These are phyloP conservation scores for Fonsecaea nubica DNA, from an alignment of 2,329 filamentous ascomycete species.

Conservation along the genomic window DNA sequence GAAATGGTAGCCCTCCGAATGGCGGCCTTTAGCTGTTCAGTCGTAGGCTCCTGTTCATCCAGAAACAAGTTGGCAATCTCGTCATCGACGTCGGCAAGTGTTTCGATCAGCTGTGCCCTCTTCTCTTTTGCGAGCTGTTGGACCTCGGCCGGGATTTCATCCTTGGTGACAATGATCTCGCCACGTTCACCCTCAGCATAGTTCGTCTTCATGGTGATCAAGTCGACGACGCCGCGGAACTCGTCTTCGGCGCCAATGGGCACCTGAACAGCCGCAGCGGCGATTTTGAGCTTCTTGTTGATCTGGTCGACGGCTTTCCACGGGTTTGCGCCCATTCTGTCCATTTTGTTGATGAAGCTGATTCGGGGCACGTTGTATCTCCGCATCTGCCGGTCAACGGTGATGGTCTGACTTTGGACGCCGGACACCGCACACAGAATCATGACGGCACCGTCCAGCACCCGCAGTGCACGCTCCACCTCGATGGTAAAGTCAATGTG, in stretches of 20 bases:
- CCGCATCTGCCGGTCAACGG: conserved; percentile 97
- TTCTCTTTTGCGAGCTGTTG: conserved; percentile 79
- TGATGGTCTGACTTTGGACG: conserved; percentile 97
- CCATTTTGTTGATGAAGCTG: conserved; percentile 99
- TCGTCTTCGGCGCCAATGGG: conserved; percentile 92
- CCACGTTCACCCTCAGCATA: conserved; percentile 87
- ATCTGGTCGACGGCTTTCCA: conserved; percentile 98
- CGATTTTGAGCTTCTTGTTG: conserved; percentile 91
- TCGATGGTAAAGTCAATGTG: conserved; percentile 99
- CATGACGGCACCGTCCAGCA: conserved; percentile 97
- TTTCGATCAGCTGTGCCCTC: conserved; percentile 86
- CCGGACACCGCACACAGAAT: conserved; percentile 97
- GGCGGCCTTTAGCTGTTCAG: conserved; percentile 85
- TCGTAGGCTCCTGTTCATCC: conserved; percentile 80
- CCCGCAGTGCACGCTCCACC: conserved; percentile 91
- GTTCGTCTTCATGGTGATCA: conserved; percentile 89
- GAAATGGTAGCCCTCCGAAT: conserved; percentile 89
- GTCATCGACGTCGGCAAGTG: conserved; percentile 94
- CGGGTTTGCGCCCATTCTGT: conserved; percentile 96
- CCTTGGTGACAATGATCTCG: conserved; percentile 74
- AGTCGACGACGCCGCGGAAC: conserved; percentile 89
- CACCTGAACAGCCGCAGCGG: conserved; percentile 90
- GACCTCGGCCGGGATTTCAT: conserved; percentile 83
- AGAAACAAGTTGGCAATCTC: conserved; percentile 96
- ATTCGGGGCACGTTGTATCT: conserved; percentile 95